These are phyloP conservation scores for Xylaria sp. DNA, from an alignment of 2,329 filamentous ascomycete genomes.

Conservation along the genomic window DNA sequence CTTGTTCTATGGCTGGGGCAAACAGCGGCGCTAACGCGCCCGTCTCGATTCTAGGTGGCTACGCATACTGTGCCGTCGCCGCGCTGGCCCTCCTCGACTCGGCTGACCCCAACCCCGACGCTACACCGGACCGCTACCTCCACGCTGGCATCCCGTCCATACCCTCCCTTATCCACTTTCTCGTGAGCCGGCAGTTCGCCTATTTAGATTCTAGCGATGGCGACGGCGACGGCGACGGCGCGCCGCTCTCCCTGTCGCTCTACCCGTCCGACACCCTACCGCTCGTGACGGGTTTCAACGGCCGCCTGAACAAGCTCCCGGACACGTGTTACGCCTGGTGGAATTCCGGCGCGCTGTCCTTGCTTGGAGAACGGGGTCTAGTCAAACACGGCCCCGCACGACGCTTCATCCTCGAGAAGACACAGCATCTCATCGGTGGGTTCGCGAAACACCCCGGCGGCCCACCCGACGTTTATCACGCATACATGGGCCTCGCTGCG, in stretches of 20 bases:
- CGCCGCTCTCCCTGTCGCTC: constrained; percentile 44
- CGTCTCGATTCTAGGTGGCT: constrained; percentile 66
- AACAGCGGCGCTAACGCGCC: background rate
- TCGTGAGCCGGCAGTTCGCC: constrained; percentile 67
- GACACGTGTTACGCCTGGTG: constrained; percentile 98
- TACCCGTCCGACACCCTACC: constrained; percentile 38
- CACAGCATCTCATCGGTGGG: constrained; percentile 83
- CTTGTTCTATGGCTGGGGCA: background rate
- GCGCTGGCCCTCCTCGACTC: constrained; percentile 77
- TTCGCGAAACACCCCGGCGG: constrained; percentile 75
- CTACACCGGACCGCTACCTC: constrained; percentile 41
- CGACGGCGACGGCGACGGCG: constrained; percentile 51
- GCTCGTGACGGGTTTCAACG: constrained; percentile 73
- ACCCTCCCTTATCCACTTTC: constrained; percentile 54
- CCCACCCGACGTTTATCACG: constrained; percentile 82
- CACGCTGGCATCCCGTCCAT: constrained; percentile 49
- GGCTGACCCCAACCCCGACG: constrained; percentile 47
- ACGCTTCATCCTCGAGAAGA: constrained; percentile 82
- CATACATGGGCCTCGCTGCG: constrained; percentile 83
- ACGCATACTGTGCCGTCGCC: constrained; percentile 86
- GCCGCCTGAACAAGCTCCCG: constrained; percentile 85
- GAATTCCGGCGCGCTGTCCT: constrained; percentile 73
- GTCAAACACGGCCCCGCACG: constrained; percentile 66
- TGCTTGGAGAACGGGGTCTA: constrained; percentile 63
- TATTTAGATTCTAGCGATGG: constrained; percentile 53